Conservation (phyloP, 352 stramenopile genomes). For the Globisporangium iwayamae region DNA sequence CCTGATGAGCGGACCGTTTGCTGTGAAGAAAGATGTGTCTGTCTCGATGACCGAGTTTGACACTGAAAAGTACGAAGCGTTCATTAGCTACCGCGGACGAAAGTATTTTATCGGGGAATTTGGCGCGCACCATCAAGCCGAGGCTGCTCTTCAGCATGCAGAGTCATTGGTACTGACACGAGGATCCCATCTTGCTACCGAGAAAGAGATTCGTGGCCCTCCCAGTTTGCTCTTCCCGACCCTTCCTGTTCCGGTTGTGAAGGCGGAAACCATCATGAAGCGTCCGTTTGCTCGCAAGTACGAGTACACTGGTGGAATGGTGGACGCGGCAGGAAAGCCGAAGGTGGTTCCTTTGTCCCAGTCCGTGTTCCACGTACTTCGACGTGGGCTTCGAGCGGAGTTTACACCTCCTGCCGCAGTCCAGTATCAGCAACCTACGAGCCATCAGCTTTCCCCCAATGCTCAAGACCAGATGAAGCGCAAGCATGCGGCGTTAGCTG, state of each 20-base stretch:
- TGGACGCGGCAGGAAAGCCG: constrained; percentile 27
- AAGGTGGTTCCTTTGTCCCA: constrained; percentile 42
- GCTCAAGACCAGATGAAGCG: constrained; percentile 21
- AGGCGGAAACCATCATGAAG: constrained; percentile 38
- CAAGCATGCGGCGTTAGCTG: constrained; percentile 9
- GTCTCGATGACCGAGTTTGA: constrained; percentile 39
- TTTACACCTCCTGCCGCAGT: neutral
- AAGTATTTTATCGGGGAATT: constrained; percentile 56
- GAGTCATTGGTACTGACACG: constrained; percentile 28
- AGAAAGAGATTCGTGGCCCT: constrained; percentile 21
- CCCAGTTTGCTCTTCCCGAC: constrained; percentile 31
- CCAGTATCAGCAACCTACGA: neutral
- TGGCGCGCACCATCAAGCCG: constrained; percentile 35
- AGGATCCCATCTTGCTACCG: constrained; percentile 30
- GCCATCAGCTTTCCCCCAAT: constrained; percentile 11
- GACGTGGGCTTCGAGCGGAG: constrained; percentile 17
- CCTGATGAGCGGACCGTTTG: constrained; percentile 38
- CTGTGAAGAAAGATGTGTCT: constrained; percentile 37
- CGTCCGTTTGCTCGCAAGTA: constrained; percentile 48
- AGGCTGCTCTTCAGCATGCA: constrained; percentile 37
- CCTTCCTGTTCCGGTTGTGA: constrained; percentile 32
- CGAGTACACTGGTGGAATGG: constrained; percentile 35
- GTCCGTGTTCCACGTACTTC: constrained; percentile 32
- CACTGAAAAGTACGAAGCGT: constrained; percentile 44
- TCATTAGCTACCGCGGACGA: constrained; percentile 40